Evolutionary conservation across 108 stramenopile species (phyloP).

Genomic region (Nitzschia sp.): DNA sequence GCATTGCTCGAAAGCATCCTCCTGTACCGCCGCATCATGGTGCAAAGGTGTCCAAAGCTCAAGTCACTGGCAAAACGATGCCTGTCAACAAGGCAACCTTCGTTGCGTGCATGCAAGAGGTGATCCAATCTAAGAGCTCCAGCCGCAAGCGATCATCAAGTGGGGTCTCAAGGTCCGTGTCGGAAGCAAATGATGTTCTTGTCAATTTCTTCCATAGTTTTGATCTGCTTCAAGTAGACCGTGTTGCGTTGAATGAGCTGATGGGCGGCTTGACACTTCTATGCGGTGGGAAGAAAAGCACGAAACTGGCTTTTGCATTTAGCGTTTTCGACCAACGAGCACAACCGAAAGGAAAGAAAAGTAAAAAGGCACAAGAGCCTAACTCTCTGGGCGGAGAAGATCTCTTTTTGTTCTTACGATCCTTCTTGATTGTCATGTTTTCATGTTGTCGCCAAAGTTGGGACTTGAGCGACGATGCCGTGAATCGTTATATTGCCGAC

Average conservation of each 20-base stretch:
- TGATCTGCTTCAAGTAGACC: slow-evolving; percentile 67
- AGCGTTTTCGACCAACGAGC: slow-evolving; percentile 67
- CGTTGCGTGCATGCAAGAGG: slow-evolving; percentile 69
- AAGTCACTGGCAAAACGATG: slow-evolving; percentile 24
- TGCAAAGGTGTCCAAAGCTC: slow-evolving; percentile 24
- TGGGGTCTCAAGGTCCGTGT: slow-evolving; percentile 33
- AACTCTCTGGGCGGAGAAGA: slow-evolving; percentile 61
- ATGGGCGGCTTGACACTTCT: slow-evolving; percentile 89
- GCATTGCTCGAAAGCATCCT: slow-evolving; percentile 29
- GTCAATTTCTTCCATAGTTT: slow-evolving; percentile 83
- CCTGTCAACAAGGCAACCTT: slow-evolving; percentile 65
- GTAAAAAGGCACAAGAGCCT: slow-evolving; percentile 25
- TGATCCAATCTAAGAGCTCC: slow-evolving; percentile 29
- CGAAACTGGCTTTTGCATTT: slow-evolving; percentile 86
- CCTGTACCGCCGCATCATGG: slow-evolving; percentile 2
- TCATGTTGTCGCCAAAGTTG: slow-evolving; percentile 89
- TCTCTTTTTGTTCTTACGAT: slow-evolving; percentile 74
- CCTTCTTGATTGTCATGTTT: slow-evolving; percentile 83
- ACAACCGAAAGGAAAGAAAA: slow-evolving; percentile 23
- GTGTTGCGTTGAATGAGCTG: slow-evolving; percentile 78
- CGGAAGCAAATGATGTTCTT: slow-evolving; percentile 45
- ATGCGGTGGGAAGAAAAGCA: slow-evolving; percentile 84
- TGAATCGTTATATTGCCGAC: slow-evolving; percentile 73
- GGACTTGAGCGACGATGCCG: slow-evolving; percentile 65
- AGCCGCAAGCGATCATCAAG: slow-evolving; percentile 38